A percentile compares a stretch with the other conserved stretches of the same genome.
phyloP scores from a whole-genome alignment of 306 rosid genomes.

The Inga oerstediana region DNA sequence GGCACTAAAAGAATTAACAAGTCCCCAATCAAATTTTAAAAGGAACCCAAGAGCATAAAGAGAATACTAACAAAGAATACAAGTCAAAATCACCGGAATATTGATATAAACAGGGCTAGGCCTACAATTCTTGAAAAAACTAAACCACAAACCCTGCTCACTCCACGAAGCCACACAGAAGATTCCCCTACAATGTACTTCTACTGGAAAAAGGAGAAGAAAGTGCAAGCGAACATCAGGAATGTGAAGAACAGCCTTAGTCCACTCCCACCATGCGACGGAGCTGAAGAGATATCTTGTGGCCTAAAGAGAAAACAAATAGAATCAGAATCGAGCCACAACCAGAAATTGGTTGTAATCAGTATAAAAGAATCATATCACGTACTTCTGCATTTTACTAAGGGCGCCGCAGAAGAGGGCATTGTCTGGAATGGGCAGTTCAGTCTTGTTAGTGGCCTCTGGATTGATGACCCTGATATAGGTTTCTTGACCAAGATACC shows the following conservation, averaged over 20 bases:
- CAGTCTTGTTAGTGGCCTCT: constrained; percentile 90
- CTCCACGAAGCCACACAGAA: constrained; percentile 28
- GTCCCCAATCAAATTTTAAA: constrained; percentile 52
- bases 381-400: constrained; percentile 72
- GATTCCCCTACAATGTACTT: constrained; percentile 20
- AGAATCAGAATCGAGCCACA: constrained; percentile 2
- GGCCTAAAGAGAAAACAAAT: constrained; percentile 59
- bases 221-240: constrained; percentile 45
- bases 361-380: constrained; percentile 5
- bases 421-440: constrained; percentile 83
- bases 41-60: constrained; percentile 39
- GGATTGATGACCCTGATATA: constrained; percentile 82
- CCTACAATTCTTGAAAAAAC: constrained; percentile 53
- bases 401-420: constrained; percentile 88
- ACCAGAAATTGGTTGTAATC: constrained; percentile 6
- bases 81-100: constrained; percentile 57
- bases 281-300: constrained; percentile 52
- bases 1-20: constrained; percentile 70
- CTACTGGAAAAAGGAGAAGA: constrained; percentile 45
- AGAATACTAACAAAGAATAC: constrained; percentile 44
- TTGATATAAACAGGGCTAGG: constrained; percentile 61
- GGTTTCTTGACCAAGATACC: constrained; percentile 99
- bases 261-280: constrained; percentile 36
- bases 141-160: constrained; percentile 58
- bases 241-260: constrained; percentile 50